These are phyloP conservation scores for Parathielavia hyrcaniae DNA, from an alignment of 495 filamentous ascomycete genomes.

Conservation along the genomic window DNA sequence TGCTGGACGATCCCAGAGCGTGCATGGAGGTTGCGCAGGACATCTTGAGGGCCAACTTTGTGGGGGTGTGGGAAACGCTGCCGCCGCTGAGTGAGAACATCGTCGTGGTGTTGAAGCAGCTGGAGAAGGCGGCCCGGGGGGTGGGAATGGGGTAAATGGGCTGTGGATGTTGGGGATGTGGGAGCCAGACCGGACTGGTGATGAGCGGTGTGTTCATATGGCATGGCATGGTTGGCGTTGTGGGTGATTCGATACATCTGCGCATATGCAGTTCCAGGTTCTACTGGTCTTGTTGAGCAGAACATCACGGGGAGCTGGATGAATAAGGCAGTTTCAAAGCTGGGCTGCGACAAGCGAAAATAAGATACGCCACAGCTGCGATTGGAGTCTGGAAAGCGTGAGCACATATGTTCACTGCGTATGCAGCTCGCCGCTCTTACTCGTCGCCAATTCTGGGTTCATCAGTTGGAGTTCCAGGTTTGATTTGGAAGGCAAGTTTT, in stretches of 20 bases:
- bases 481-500: not conserved
- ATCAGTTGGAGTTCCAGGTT: not conserved
- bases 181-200: not conserved
- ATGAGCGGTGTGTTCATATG: too few relatives aligned
- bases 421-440: too few relatives aligned
- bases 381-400: too few relatives aligned
- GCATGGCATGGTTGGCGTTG: too few relatives aligned
- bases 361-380: too few relatives aligned
- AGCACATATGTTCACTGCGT: too few relatives aligned
- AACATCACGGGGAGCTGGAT: not conserved
- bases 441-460: not conserved
- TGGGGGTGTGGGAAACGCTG: slow-evolving; percentile 64
- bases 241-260: not conserved
- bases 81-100: slow-evolving; percentile 61
- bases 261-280: not conserved
- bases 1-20: slow-evolving; percentile 38
- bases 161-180: not conserved
- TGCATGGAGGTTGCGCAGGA: slow-evolving; percentile 46
- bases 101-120: slow-evolving; percentile 48
- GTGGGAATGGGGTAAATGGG: slow-evolving; percentile 24
- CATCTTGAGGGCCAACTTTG: slow-evolving; percentile 48
- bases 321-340: not conserved
- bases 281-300: not conserved
- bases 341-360: too few relatives aligned
- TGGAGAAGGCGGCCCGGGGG: slow-evolving; percentile 41